Evolutionary conservation across 2,329 filamentous ascomycete genomes (phyloP), one percentile per base, ranked within the genome.

Genomic region (Colletotrichum spaethianum): DNA sequence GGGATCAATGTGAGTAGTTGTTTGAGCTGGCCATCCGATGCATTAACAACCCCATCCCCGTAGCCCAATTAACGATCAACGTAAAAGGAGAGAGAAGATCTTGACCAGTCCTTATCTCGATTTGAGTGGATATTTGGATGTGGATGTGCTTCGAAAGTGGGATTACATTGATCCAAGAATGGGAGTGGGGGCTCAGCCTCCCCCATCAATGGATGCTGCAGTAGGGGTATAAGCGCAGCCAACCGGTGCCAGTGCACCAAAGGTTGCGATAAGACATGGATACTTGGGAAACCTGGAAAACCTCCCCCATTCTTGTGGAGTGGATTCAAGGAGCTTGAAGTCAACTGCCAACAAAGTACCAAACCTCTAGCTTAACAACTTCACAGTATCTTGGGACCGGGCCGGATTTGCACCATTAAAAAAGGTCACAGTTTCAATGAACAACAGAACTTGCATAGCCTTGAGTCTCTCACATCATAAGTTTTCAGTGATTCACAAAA

Each of bases 221-320:
- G 16, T 33, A 20, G 40, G 31, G 18, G 42, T 31, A 36, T 40
- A 18, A 59, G 1, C 16, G 28, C n/a, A 26, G n/a, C 31, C 40
- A 59, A 57, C 28, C 12, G 28, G 26, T 6, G 16, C 2, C 18
- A 31, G 18, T 8, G 50, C 8, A n/a, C 42, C 55, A 5, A 42
- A 57, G 20, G 16, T 8, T 12, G 28, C 50, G 67, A 70, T 70
- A 70, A 46, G 63, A 40, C 23, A 46, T 23, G 36, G 26, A 59
- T 64, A 26, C 23, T 26, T 16, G 12, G n/a, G 18, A 31, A 42
- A 11, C 16, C 36, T 40, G 42, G 42, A 20, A 26, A 53, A 31
- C 2, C 2, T 23, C n/a, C 40, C 26, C 44, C 42, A 33, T 44
- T 9, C 44, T 28, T 65, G 52, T 44, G 52, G 61, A 1, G 36